Evolutionary conservation across 2,329 filamentous ascomycete species (phyloP), one percentile per base, ranked within the genome.

Genomic region (Trichophyton schoenleinii): DNA sequence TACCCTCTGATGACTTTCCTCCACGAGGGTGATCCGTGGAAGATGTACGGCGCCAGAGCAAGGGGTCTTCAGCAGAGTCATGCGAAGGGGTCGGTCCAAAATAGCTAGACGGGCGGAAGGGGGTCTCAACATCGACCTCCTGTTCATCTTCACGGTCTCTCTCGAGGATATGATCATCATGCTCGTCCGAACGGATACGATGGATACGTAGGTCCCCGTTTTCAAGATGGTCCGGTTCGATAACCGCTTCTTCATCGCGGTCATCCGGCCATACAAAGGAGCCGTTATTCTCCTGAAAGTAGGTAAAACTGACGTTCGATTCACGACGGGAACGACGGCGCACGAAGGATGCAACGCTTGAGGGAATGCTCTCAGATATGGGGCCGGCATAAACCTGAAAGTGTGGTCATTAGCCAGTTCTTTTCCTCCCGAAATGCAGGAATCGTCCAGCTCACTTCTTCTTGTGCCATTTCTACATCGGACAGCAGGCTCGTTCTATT

Each of bases 381-480:
- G 92, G 94, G 5, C 94, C 94, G 25, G 92, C 87, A 75, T 92
- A 99, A 57, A 95, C 83, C 81, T 83, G 64, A 63, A 58, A 58
- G 42, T 57, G 65, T 7, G 7, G 34, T 58, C 4, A 58, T 22
- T 44, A 22, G 55, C 20, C 15, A 25, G 4, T 13, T 36, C 4
- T 25, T 42, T 42, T 15, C 18, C 22, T 57, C 25, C 4, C 68
- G 65, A 4, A 58, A 65, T 63, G n/a, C 48, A 41, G 34, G 52
- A 58, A 7, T 63, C 46, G 25, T 63, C 52, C 15, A 48, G 68
- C 75, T 60, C 70, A 94, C 89, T 83, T 97, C 92, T 72, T 96
- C 89, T 59, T 95, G 90, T 20, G 94, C 92, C 94, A 99, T 97
- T 73, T 96, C 92, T n/a, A 97, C 91, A 74, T 96, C 90, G 67